phyloP scores from a whole-genome alignment of 139 green algal genomes.

The Chlorokybus atmophyticus region DNA sequence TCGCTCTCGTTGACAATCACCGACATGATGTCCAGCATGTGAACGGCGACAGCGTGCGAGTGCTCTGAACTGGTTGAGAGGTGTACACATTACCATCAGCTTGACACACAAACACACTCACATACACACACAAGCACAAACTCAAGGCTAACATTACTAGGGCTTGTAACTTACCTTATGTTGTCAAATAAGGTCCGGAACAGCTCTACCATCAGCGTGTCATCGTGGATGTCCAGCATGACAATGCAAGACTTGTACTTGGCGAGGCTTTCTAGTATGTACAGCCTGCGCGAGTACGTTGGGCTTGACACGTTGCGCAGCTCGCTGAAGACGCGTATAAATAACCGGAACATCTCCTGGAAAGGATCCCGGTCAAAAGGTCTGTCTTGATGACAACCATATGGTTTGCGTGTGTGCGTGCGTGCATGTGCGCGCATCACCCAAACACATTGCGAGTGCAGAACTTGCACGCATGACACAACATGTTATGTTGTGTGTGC shows the following conservation, averaged over 20 bases:
- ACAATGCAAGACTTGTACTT: slow-evolving; percentile 19
- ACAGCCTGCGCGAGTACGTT: slow-evolving; percentile 9
- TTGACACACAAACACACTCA: too few relatives aligned
- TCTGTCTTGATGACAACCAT: too few relatives aligned
- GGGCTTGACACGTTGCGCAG: slow-evolving; percentile 1
- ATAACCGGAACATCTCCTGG: slow-evolving; percentile 28
- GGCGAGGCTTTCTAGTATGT: slow-evolving; percentile 22
- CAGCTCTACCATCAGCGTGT: slow-evolving; percentile 15
- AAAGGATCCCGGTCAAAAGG: too few relatives aligned
- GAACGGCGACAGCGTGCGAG: background rate
- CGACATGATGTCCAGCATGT: slow-evolving; percentile 25
- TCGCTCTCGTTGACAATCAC: slow-evolving; percentile 47
- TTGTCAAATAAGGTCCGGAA: slow-evolving; percentile 16
- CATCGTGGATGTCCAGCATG: slow-evolving; percentile 25
- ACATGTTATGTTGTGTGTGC: too few relatives aligned
- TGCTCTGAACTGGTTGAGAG: slow-evolving; percentile 10
- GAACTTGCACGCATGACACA: too few relatives aligned
- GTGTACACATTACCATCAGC: background rate
- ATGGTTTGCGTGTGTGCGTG: too few relatives aligned
- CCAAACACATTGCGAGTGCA: too few relatives aligned
- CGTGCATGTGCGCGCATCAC: too few relatives aligned
- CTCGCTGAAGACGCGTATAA: slow-evolving; percentile 14
- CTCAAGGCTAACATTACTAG: too few relatives aligned
- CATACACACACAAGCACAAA: too few relatives aligned
- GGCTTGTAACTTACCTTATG: slow-evolving; percentile 11